Evolutionary conservation across 2,329 filamentous ascomycete species (phyloP).

Genomic region (Diaporthe eres): DNA sequence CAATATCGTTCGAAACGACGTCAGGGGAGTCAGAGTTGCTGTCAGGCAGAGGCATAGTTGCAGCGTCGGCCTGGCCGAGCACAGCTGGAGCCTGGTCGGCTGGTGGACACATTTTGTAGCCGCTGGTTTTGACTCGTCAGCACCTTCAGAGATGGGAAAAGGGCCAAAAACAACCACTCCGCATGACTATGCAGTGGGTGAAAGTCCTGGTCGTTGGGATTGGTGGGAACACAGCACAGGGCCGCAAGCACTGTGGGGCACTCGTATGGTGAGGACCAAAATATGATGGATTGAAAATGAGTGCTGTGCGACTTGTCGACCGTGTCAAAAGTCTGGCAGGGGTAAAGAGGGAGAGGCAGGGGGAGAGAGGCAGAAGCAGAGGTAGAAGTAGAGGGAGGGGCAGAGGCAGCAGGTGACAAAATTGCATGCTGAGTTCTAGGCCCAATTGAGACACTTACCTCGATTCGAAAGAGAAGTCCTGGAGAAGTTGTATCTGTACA

Average conservation of each 20-base stretch:
- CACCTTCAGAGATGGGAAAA: not conserved
- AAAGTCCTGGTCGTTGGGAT: not conserved
- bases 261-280: not conserved
- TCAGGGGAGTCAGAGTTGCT: not conserved
- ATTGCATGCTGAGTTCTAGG: too few relatives aligned
- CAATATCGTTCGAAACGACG: not conserved
- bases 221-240: not conserved
- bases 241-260: not conserved
- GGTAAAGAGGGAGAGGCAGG: not conserved
- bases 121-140: not conserved
- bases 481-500: not conserved
- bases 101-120: not conserved
- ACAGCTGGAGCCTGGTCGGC: conserved; percentile 1
- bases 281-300: not conserved
- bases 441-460: not conserved
- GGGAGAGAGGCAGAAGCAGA: too few relatives aligned
- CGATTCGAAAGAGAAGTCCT: not conserved
- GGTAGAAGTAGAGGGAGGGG: not conserved
- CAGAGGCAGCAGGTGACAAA: not conserved
- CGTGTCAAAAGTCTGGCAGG: too few relatives aligned
- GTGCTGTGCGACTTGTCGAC: not conserved
- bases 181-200: too few relatives aligned
- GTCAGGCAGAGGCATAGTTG: conserved; percentile 27
- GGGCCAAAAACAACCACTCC: too few relatives aligned
- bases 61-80: not conserved